Base-by-base conservation (phyloP, 768 basidiomycete genomes). In the Paxillus ammoniavirescens region DNA sequence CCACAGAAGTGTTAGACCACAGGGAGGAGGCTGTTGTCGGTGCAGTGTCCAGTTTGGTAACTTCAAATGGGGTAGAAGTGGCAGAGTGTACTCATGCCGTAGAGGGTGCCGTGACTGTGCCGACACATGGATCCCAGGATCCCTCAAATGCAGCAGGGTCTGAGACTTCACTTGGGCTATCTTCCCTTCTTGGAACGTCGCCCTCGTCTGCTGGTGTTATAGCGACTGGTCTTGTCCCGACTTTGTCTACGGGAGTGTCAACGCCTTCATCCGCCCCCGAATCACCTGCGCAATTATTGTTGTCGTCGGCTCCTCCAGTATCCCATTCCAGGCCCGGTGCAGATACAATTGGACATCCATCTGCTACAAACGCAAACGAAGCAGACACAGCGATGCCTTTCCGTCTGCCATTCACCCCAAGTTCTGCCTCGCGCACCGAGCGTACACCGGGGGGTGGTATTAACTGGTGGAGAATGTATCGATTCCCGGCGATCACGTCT, bases 391-490 rank as follows among this genome's bases (percentile, higher is more conserved):
- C 65, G 5, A 69, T 69, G 67, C 67, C 67, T 50, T 69, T 69
- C 47, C 67, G 58, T 47, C 52, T 71, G 12, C 67, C 68, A 1
- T 62, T 69, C 26, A 52, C 58, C 4, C 48, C 65, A 12, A 68
- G 67, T 36, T 69, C 72, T 28, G 58, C 70, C 43, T 63, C 69
- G 14, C 68, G 70, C 15, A 69, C 70, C 3, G 75, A 76, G 58
- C 75, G 65, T 46, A 66, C 70, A 15, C 71, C 73, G 15, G 73
- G 75, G 37, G 71, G 71, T 28, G 76, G 77, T 15, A 75, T 91
- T 53, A 91, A 91, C 63, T 88, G 89, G 82, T 91, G 90, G 90
- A 75, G 89, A 51, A 69, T 90, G 61, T 90, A 90, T 64, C 81
- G 89, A n/a, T 91, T 91, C 73, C 87, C 86, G 8, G 77, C 88